Evolutionary conservation across 2,329 filamentous ascomycete genomes (phyloP).

Genomic region (Saccharata proteae): DNA sequence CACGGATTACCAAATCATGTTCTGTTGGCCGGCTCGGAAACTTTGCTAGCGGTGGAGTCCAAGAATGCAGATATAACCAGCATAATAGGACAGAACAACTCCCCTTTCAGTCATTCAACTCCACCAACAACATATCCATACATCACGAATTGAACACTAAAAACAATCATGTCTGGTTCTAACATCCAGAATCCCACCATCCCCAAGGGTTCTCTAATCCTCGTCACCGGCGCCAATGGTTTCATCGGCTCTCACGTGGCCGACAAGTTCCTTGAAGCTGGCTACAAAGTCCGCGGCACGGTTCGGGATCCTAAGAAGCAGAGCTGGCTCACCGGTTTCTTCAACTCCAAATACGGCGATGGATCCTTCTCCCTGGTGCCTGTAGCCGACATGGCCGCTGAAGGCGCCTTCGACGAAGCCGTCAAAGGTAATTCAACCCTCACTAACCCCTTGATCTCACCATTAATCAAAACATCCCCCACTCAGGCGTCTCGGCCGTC

Average conservation of each 20-base stretch:
- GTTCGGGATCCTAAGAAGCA: conserved; percentile 19
- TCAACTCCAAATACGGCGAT: conserved; percentile 14
- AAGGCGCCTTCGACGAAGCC: conserved; percentile 16
- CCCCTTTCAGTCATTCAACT: too few species aligned
- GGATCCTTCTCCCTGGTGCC: conserved; percentile 17
- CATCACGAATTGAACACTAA: too few species aligned
- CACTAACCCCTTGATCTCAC: conserved; percentile 1
- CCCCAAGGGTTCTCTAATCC: conserved; percentile 15
- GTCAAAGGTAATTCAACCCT: conserved; percentile 14
- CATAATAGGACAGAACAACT: too few species aligned
- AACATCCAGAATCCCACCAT: conserved; percentile 7
- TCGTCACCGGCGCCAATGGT: conserved; percentile 26
- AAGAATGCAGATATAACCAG: too few species aligned
- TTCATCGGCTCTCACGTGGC: conserved; percentile 21
- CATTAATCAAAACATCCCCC: not conserved
- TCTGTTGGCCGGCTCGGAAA: too few species aligned
- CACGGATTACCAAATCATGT: too few species aligned
- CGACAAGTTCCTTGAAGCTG: conserved; percentile 18
- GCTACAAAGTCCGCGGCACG: conserved; percentile 24
- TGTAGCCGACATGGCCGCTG: conserved; percentile 18
- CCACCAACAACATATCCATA: too few species aligned
- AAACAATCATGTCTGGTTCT: too few species aligned
- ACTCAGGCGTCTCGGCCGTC: conserved; percentile 28
- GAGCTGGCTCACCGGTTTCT: conserved; percentile 19
- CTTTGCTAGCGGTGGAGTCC: too few species aligned